These are phyloP conservation scores for Karstenula rhodostoma DNA, from an alignment of 2,329 filamentous ascomycete genomes.

Conservation along the genomic window DNA sequence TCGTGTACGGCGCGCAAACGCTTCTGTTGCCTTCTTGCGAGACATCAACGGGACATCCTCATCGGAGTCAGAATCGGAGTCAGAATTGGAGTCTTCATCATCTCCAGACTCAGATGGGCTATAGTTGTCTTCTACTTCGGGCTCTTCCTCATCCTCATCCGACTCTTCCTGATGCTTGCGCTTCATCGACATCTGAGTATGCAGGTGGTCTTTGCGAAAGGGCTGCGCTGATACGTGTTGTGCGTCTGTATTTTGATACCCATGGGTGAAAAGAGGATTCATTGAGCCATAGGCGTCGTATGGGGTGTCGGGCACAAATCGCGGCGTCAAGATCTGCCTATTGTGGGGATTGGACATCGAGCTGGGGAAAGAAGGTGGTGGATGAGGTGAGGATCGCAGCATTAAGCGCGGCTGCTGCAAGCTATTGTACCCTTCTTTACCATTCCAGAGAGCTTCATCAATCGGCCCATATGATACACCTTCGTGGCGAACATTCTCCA, in stretches of 20 bases:
- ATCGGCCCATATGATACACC: not conserved
- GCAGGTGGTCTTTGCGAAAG: not conserved
- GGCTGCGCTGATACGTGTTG: not conserved
- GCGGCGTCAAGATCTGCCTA: not conserved
- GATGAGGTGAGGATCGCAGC: too few species aligned
- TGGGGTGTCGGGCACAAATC: not conserved
- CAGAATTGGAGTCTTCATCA: not conserved
- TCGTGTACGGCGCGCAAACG: not conserved
- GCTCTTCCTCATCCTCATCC: not conserved
- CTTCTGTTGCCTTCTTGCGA: not conserved
- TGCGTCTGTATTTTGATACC: not conserved
- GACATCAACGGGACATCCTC: constrained; percentile 10
- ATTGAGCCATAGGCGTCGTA: not conserved
- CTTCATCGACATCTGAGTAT: not conserved
- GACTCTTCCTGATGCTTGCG: constrained; percentile 7
- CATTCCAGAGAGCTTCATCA: not conserved
- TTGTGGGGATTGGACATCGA: not conserved
- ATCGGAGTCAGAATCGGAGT: constrained; percentile 3
- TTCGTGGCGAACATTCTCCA: not conserved
- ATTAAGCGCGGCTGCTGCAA: not conserved
- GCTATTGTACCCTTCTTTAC: too few species aligned
- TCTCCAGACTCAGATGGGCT: not conserved
- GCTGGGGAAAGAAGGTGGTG: not conserved
- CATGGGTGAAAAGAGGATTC: not conserved
- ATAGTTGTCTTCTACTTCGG: not conserved